Percentiles rank a stretch among this genome's conserved stretches.
Evolutionary conservation across 169 alveolate species (phyloP).

Genomic region (Besnoitia besnoiti): DNA sequence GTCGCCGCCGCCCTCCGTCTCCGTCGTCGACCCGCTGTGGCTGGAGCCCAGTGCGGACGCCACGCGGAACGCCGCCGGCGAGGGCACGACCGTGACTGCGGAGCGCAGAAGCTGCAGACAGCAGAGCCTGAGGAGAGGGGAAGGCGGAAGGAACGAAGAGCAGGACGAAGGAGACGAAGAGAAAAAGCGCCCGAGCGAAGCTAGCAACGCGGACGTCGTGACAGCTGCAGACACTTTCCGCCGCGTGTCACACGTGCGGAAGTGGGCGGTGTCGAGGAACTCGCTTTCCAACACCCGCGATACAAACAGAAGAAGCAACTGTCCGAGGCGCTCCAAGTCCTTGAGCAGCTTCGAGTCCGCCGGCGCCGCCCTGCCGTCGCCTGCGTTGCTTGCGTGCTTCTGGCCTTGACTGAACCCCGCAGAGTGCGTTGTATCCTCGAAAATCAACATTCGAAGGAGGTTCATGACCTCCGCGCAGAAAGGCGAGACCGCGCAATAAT

Average conservation of each 20-base stretch:
- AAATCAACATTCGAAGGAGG: neutral
- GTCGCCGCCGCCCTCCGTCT: neutral
- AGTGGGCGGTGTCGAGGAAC: neutral
- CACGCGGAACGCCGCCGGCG: neutral
- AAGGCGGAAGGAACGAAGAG: neutral
- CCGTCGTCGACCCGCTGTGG: neutral
- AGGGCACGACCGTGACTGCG: neutral
- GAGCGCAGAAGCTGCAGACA: neutral
- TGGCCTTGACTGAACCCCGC: neutral
- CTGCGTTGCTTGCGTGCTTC: neutral
- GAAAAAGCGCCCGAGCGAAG: neutral
- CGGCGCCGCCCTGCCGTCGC: neutral
- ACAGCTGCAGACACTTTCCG: neutral
- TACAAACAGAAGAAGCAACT: neutral
- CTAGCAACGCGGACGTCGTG: neutral
- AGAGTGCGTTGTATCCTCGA: neutral
- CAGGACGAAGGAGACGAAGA: slow-evolving; percentile 4
- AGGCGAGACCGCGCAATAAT: neutral
- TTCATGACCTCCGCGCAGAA: neutral
- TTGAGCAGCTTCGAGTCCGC: neutral
- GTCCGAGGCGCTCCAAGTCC: slow-evolving; percentile 15
- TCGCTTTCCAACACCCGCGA: neutral
- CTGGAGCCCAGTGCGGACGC: neutral
- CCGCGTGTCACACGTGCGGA: neutral
- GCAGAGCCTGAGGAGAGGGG: slow-evolving; percentile 6